Conservation (phyloP, 805 yeast genomes). For the Cyberlindnera maritima region DNA sequence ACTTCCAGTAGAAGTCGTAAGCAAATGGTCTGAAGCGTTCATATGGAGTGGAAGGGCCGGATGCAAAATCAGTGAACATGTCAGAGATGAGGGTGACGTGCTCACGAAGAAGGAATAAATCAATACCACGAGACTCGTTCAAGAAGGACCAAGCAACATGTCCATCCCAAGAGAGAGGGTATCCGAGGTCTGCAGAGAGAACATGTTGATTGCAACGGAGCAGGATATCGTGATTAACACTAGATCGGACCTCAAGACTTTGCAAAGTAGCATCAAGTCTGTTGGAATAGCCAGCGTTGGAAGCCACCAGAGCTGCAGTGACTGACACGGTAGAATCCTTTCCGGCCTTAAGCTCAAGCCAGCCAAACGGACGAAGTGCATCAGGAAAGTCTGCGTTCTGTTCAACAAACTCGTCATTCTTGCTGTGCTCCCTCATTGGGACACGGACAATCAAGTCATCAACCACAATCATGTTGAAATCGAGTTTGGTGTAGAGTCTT, state of each 20-base stretch:
- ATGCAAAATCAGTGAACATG: conserved; percentile 67
- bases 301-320: conserved; percentile 51
- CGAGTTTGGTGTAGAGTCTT: conserved; percentile 58
- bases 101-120: conserved; percentile 72
- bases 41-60: conserved; percentile 70
- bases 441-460: conserved; percentile 71
- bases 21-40: conserved; percentile 72
- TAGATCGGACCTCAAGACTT: conserved; percentile 66
- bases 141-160: conserved; percentile 64
- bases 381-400: conserved; percentile 32
- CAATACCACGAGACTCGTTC: conserved; percentile 48
- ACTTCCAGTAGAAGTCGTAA: conserved; percentile 59
- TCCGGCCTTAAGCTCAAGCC: conserved; percentile 75
- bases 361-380: conserved; percentile 73
- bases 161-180: conserved; percentile 85
- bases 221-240: conserved; percentile 85
- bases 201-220: conserved; percentile 58
- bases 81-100: conserved; percentile 76
- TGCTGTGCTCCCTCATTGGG: conserved; percentile 83
- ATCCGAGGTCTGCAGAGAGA: conserved; percentile 55
- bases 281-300: conserved; percentile 55
- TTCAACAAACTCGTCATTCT: conserved; percentile 49
- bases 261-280: conserved; percentile 42
- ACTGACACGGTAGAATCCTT: conserved; percentile 48
- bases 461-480: conserved; percentile 49